Evolutionary conservation across 73 alveolate genomes (phyloP).

Genomic region (Durusdinium trenchii): DNA sequence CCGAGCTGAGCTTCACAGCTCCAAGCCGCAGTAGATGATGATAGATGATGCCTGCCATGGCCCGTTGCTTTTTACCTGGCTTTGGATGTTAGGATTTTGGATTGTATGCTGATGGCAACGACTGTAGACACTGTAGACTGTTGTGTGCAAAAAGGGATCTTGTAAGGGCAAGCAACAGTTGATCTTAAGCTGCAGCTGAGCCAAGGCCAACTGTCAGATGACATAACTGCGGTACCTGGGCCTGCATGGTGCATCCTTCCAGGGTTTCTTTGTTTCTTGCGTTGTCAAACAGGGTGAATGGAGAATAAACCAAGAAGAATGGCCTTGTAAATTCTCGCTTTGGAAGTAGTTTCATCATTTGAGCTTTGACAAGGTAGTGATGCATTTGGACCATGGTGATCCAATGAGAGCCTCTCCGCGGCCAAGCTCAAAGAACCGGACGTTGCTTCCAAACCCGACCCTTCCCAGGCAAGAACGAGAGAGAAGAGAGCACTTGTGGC

Average conservation of each 20-base stretch:
- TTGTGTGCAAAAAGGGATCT: not conserved
- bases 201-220: conserved; percentile 80
- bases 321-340: not conserved
- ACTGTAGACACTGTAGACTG: too few relatives aligned
- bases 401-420: conserved; percentile 54
- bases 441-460: conserved; percentile 28
- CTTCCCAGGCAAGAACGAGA: conserved; percentile 21
- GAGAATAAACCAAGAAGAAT: too few relatives aligned
- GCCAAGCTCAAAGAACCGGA: conserved; percentile 52
- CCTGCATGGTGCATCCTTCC: not conserved
- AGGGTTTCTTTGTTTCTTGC: not conserved
- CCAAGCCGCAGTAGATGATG: too few relatives aligned
- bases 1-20: too few relatives aligned
- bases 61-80: not conserved
- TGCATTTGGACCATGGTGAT: conserved; percentile 67
- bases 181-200: too few relatives aligned
- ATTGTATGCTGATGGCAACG: not conserved
- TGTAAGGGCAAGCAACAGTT: too few relatives aligned
- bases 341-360: not conserved
- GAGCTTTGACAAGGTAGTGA: conserved; percentile 17
- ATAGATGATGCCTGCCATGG: not conserved
- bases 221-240: conserved; percentile 67
- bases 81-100: not conserved
- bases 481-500: not conserved
- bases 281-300: not conserved